A percentile compares a stretch with the other conserved stretches of the same genome.
Evolutionary conservation across 495 filamentous ascomycete genomes (phyloP).

Genomic region (Penicillium canescens): DNA sequence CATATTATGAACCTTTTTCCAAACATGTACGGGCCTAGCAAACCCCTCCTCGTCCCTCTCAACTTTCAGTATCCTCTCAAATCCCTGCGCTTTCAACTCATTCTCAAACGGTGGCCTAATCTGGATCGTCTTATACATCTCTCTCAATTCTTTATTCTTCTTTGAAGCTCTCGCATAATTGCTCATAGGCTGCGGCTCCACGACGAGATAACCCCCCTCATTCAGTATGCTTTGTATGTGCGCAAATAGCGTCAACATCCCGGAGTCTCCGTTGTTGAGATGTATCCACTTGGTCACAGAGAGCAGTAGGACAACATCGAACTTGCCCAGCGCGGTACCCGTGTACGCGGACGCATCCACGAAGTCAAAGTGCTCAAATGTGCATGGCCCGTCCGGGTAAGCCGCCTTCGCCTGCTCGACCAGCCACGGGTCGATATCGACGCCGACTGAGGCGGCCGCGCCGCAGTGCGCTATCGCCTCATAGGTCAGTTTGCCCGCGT

Average conservation of each 20-base stretch:
- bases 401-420: conserved; percentile 28
- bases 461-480: conserved; percentile 28
- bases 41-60: conserved; percentile 31
- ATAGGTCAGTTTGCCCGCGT: conserved; percentile 29
- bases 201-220: conserved; percentile 27
- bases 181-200: conserved; percentile 34
- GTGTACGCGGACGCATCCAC: conserved; percentile 58
- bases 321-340: conserved; percentile 33
- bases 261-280: conserved; percentile 31
- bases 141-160: conserved; percentile 32
- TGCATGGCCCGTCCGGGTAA: conserved; percentile 28
- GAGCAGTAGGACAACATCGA: conserved; percentile 29
- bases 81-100: conserved; percentile 26
- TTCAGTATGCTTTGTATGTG: conserved; percentile 28
- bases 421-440: conserved; percentile 33
- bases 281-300: conserved; percentile 32
- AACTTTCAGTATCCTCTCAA: conserved; percentile 26
- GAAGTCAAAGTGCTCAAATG: conserved; percentile 36
- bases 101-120: conserved; percentile 26
- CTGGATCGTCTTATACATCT: conserved; percentile 28
- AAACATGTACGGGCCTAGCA: conserved; percentile 32
- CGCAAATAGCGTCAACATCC: conserved; percentile 25
- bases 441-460: conserved; percentile 25
- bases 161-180: conserved; percentile 32
- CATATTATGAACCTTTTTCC: conserved; percentile 20